phyloP scores from a whole-genome alignment of 192 early-diverging fungal genomes.

The Thamnidium elegans region DNA sequence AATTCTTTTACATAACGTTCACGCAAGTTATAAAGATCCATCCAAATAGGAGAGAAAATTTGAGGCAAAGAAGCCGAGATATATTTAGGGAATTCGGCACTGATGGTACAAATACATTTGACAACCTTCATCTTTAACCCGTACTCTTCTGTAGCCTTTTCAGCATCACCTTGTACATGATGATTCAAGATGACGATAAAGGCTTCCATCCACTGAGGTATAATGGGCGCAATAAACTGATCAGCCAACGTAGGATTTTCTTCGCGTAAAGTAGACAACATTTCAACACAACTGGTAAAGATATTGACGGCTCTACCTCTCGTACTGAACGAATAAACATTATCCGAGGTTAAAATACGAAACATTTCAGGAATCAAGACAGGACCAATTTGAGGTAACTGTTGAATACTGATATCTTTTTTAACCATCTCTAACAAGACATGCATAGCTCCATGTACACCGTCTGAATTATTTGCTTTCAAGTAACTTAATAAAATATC shows the following conservation, averaged over 20 bases:
- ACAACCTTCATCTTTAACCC: constrained; percentile 72
- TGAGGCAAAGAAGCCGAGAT: constrained; percentile 44
- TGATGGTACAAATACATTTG: constrained; percentile 61
- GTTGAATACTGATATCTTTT: constrained; percentile 83
- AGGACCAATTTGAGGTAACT: constrained; percentile 80
- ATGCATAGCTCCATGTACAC: constrained; percentile 86
- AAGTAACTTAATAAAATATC: constrained; percentile 68
- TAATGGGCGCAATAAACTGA: constrained; percentile 69
- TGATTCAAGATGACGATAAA: constrained; percentile 64
- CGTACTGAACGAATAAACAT: constrained; percentile 60
- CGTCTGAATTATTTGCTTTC: constrained; percentile 58
- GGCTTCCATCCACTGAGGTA: constrained; percentile 74
- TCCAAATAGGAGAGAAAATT: constrained; percentile 71
- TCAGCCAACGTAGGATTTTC: constrained; percentile 70
- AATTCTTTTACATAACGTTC: constrained; percentile 52
- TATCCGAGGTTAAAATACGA: constrained; percentile 66
- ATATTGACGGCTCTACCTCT: constrained; percentile 77
- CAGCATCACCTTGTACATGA: constrained; percentile 44
- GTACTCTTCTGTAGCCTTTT: constrained; percentile 50
- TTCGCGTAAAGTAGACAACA: constrained; percentile 75
- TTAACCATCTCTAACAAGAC: constrained; percentile 83
- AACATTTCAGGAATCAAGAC: constrained; percentile 80
- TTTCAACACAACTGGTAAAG: constrained; percentile 82
- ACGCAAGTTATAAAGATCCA: constrained; percentile 58
- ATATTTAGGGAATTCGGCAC: constrained; percentile 63